Evolutionary conservation across 2,329 filamentous ascomycete species (phyloP), one percentile per base, ranked within the genome.

Genomic region (Aspergillus transmontanensis): DNA sequence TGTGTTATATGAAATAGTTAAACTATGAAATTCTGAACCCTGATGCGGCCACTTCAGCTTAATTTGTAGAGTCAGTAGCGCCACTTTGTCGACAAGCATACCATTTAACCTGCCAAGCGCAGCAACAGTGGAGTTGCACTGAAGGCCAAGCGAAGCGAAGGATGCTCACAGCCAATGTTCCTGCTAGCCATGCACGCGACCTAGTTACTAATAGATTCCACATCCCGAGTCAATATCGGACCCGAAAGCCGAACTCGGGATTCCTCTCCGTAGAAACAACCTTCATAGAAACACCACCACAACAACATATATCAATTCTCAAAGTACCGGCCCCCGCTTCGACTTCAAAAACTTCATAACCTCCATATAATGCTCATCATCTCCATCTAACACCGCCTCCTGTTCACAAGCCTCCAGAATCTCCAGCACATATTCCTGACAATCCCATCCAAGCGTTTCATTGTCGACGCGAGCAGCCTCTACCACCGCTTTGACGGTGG

Each of bases 371-470:
- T 72, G 63, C 19, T 57, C 54, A 32, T 69, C 66, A 5, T 65
- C 63, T 5, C 65, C 58, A 16, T 69, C 68, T 1, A 71, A 26
- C 34, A 69, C 59, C 9, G 58, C 65, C 26, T 69, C 67, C 21
- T 58, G 39, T 36, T 69, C 64, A n/a, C 62, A 64, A 7, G 46
- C 53, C 21, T 70, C 66, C 1, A 71, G 36, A 7, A 71, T 62
- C 10, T 72, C 68, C 16, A 71, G 39, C 46, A 71, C 67, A 55
- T 71, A 72, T 14, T 70, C 67, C 59, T 71, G 68, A 57, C 65
- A 71, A 53, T 72, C 68, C 70, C 66, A 72, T 43, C 67, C 64
- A 1, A 69, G 59, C 2, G 68, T 71, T 34, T 68, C 59, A 34
- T 71, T 71, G 48, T 72, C 70, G 4, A 71, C 67, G 2, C 30